Base-by-base conservation (phyloP, 2,329 filamentous ascomycete species). In the Exophiala sp. region DNA sequence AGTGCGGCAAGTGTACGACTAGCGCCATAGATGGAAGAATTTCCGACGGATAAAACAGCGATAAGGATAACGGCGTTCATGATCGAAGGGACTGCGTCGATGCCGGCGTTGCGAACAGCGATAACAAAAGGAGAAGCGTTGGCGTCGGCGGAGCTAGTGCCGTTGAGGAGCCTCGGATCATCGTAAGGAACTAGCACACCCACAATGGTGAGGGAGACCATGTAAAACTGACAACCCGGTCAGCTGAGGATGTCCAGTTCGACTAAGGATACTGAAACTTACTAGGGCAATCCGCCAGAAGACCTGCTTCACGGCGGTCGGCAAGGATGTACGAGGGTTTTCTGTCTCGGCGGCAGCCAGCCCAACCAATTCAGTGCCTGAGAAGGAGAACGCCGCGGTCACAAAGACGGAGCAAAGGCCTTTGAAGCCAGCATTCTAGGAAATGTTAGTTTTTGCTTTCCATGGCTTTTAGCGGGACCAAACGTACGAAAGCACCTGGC, bases 61-160 rank as follows among this genome's bases (percentile, higher is more conserved):
- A 95, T 81, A 64, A 96, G 81, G 65, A 96, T 95, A 53, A 96
- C 88, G n/a, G 81, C 82, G 68, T 97, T 96, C 85, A 96, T 94
- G 46, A 96, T 78, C 0, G 86, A 90, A 1, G 88, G 88, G 2
- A 96, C 78, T 1, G 85, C 83, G 35, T 79, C 71, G 61, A 96
- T 94, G 7, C 87, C 85, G 1, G 89, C 88, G 56, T 89, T 85
- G 58, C 85, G 75, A 60, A 95, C 95, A 55, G 90, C 88, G 62
- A 96, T 94, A 61, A 96, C 90, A 66, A 96, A 96, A 1, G 91
- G 91, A 2, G 88, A 95, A 1, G 88, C 85, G 21, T 81, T 80
- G 37, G 83, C 80, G 64, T 89, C 80, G 42, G 78, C 78, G n/a
- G 73, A 73, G 47, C 72, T 77, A 19, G 66, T 71, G 34, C 75